Percentiles rank a stretch among this genome's conserved stretches.
These are phyloP conservation scores for Heterobasidion parviporum DNA, from an alignment of 1,284 basidiomycete species.

Conservation along the genomic window DNA sequence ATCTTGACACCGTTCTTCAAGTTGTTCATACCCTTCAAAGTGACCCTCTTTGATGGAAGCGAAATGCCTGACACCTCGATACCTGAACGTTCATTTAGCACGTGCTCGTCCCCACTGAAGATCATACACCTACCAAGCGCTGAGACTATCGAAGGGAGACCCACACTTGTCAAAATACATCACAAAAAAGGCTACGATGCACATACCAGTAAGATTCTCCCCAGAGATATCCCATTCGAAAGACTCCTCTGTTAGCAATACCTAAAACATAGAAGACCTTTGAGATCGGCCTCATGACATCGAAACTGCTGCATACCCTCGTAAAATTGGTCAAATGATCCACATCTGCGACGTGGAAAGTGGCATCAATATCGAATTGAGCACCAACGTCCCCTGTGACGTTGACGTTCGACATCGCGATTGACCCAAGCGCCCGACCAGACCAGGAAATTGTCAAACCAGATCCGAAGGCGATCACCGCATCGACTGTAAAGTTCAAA, in stretches of 20 bases:
- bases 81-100: slow-evolving; percentile 23
- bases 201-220: slow-evolving; percentile 53
- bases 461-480: slow-evolving; percentile 55
- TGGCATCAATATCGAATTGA: slow-evolving; percentile 43
- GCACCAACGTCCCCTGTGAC: slow-evolving; percentile 59
- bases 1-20: slow-evolving; percentile 59
- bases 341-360: slow-evolving; percentile 56
- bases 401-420: slow-evolving; percentile 55
- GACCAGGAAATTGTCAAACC: slow-evolving; percentile 63
- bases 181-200: background rate
- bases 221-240: slow-evolving; percentile 72
- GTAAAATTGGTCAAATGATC: slow-evolving; percentile 61
- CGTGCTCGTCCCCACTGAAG: too few species aligned
- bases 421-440: slow-evolving; percentile 49
- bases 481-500: slow-evolving; percentile 44
- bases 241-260: slow-evolving; percentile 55
- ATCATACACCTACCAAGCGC: slow-evolving; percentile 38
- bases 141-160: slow-evolving; percentile 27
- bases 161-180: background rate
- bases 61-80: slow-evolving; percentile 50
- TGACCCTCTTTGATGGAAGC: slow-evolving; percentile 52
- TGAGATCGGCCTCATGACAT: background rate
- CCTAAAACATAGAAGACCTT: slow-evolving; percentile 18
- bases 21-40: slow-evolving; percentile 67
- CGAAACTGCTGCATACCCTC: slow-evolving; percentile 28